Conservation (phyloP, 495 filamentous ascomycete species). For the Gamarada debralockiae region DNA sequence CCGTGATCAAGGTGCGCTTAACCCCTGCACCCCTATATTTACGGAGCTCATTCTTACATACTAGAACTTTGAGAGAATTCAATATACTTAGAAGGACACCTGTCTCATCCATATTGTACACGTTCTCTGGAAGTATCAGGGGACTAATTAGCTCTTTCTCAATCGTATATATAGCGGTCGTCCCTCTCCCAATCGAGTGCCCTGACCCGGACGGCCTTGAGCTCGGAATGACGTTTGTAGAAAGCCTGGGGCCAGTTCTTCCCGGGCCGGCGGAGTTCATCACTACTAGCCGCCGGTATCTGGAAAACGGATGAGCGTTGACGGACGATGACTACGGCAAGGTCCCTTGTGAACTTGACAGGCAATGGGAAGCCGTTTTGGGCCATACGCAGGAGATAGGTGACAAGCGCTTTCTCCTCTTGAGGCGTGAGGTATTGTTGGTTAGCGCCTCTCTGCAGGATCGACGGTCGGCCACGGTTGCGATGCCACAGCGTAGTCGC, state of each 20-base stretch:
- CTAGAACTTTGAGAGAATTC: background rate
- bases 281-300: background rate
- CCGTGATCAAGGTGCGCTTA: slow-evolving; percentile 25
- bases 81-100: slow-evolving; percentile 4
- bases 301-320: slow-evolving; percentile 2
- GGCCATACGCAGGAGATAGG: slow-evolving; percentile 28
- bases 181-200: slow-evolving; percentile 26
- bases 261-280: slow-evolving; percentile 13
- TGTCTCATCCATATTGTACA: too few relatives aligned
- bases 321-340: slow-evolving; percentile 6
- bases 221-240: slow-evolving; percentile 24
- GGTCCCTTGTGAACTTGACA: slow-evolving; percentile 24
- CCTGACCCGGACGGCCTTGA: slow-evolving; percentile 24
- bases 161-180: too few relatives aligned
- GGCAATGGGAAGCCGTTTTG: slow-evolving; percentile 27
- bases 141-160: slow-evolving; percentile 22
- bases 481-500: slow-evolving; percentile 17
- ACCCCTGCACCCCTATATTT: slow-evolving; percentile 7
- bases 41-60: background rate
- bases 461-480: slow-evolving; percentile 21
- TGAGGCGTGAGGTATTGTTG: slow-evolving; percentile 26
- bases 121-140: slow-evolving; percentile 18
- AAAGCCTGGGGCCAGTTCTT: slow-evolving; percentile 29
- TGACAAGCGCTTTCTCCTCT: slow-evolving; percentile 29
- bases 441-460: slow-evolving; percentile 22